Base-by-base conservation (phyloP, 257 asterid species). In the Fraxinus excelsior region DNA sequence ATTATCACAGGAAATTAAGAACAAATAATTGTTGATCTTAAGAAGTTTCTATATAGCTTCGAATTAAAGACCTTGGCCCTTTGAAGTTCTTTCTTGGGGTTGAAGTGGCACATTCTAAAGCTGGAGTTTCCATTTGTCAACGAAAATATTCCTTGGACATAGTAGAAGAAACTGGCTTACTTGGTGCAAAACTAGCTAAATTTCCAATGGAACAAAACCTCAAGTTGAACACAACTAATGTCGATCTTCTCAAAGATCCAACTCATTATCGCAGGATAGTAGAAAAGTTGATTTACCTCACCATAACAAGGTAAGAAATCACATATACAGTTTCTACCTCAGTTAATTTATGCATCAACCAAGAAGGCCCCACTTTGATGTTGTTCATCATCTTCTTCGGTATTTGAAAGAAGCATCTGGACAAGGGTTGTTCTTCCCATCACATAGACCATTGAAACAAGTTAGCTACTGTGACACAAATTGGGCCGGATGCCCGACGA, bases 201-300 rank as follows among this genome's bases (percentile, higher is more conserved):
- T 76, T 49, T 29, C 74, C 67, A 7, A 46, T 76, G 16, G 80
- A 67, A 14, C 53, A 68, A 31, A 67, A 76, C 34, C 13, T 46
- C 2, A 67, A 49, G 7, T 18, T 10, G 3, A 40, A 21, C 16
- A 0, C 3, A 32, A 2, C 4, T 12, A 10, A 7, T 11, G 38
- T 32, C 1, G 40, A 40, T 32, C 3, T 8, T 4, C 67, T 69
- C 8, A 38, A 40, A 2, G 67, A 70, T 34, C 44, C 56, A 34
- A n/a, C 26, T 12, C 6, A 21, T 5, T 67, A 49, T 64, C 37
- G 25, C 2, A 46, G 28, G 5, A 1, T 76, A 4, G 65, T 28
- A 18, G 80, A 75, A 3, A 31, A 23, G 1, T 23, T 42, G n/a
- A 11, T 76, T 0, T 76, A 76, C 11, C 71, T 76, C 14, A 70